Evolutionary conservation across 2,329 filamentous ascomycete genomes (phyloP).

Genomic region (Fusarium chlamydosporum): DNA sequence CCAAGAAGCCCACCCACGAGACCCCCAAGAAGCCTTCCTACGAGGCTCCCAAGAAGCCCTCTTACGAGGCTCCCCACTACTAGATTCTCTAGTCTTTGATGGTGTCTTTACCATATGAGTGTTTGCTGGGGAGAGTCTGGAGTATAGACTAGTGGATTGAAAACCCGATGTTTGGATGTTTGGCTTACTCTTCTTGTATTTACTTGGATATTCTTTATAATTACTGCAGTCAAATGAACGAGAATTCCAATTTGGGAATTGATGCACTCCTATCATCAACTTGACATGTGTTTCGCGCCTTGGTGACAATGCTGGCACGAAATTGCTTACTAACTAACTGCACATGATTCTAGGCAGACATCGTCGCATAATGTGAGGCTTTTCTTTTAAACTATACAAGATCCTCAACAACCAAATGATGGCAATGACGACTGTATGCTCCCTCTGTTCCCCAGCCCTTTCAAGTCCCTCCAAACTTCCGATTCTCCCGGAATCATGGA

Average conservation of each 20-base stretch:
- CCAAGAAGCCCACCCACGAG: neutral
- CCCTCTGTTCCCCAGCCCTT: neutral
- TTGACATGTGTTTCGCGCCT: neutral
- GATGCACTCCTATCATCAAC: accelerated
- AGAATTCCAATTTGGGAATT: neutral
- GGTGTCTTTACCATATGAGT: neutral
- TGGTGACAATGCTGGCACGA: too few relatives aligned
- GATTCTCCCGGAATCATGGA: neutral
- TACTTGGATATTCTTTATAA: conserved; percentile 24
- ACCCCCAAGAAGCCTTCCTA: conserved; percentile 2
- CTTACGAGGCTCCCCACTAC: neutral
- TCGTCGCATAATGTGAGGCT: neutral
- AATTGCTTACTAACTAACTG: conserved; percentile 1
- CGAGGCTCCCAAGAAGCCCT: neutral
- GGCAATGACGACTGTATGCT: neutral
- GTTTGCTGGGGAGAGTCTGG: conserved; percentile 1
- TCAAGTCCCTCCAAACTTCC: neutral
- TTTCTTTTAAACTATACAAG: neutral
- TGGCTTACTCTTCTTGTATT: conserved; percentile 19
- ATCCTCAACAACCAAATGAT: neutral
- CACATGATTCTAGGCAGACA: neutral
- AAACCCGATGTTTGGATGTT: conserved; percentile 8
- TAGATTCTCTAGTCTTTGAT: neutral
- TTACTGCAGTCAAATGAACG: conserved; percentile 11
- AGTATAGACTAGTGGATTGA: neutral